Conservation (phyloP, 441 rosid genomes). For the Croton laevigatus region DNA sequence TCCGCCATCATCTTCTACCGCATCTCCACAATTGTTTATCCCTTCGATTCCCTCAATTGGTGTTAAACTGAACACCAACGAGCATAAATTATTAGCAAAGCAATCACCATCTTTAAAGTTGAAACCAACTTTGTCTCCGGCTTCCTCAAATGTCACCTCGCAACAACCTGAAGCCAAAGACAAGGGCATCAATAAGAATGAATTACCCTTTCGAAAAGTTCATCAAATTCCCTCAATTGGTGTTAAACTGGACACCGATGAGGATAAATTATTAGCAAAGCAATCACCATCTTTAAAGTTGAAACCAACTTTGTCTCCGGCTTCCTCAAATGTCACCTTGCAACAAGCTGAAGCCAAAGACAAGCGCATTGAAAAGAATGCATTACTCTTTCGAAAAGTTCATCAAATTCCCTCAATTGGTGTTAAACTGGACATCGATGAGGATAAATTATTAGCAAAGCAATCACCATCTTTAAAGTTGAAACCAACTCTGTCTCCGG, state of each 20-base stretch:
- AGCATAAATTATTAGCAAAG: too few species aligned
- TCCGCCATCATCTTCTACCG: background rate
- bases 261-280: too few species aligned
- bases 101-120: slow-evolving; percentile 9
- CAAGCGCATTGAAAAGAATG: slow-evolving; percentile 11
- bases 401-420: too few species aligned
- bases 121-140: slow-evolving; percentile 21
- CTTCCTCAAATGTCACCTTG: background rate
- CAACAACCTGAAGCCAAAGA: slow-evolving; percentile 8
- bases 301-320: slow-evolving; percentile 17
- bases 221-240: too few species aligned
- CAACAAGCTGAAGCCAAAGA: slow-evolving; percentile 8
- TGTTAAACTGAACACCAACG: too few species aligned
- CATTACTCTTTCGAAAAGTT: background rate
- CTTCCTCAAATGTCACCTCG: background rate
- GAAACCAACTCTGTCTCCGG: slow-evolving; percentile 20
- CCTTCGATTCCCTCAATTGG: too few species aligned
- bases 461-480: slow-evolving; percentile 6
- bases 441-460: too few species aligned
- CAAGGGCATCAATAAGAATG: slow-evolving; percentile 10
- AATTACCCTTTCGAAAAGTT: background rate
- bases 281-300: too few species aligned
- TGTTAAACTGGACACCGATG: too few species aligned
- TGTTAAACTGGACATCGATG: too few species aligned
- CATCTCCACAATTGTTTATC: too few species aligned